Conservation (phyloP, 768 basidiomycete genomes). For the Phaeotremella skinneri region DNA sequence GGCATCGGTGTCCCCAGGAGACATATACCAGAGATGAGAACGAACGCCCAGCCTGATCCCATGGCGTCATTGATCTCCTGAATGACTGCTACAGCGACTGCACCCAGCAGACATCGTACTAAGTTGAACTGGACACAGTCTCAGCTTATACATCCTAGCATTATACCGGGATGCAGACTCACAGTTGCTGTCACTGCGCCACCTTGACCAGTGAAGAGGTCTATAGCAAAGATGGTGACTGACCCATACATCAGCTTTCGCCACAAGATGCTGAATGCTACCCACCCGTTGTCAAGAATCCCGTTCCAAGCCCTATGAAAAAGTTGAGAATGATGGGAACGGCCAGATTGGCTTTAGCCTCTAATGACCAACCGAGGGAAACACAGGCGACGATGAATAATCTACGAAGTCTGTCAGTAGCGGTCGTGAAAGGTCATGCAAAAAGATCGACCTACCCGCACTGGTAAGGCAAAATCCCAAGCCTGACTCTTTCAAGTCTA, state of each 20-base stretch:
- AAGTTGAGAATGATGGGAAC: slow-evolving; percentile 37
- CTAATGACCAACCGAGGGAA: slow-evolving; percentile 38
- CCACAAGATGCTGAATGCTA: too few species aligned
- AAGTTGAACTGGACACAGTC: slow-evolving; percentile 21
- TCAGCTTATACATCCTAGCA: not conserved
- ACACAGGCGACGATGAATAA: slow-evolving; percentile 23
- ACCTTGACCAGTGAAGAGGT: slow-evolving; percentile 43
- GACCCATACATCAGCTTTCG: slow-evolving; percentile 8
- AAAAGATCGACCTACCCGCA: slow-evolving; percentile 17
- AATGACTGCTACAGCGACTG: slow-evolving; percentile 16
- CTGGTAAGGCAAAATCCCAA: slow-evolving; percentile 19
- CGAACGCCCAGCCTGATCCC: slow-evolving; percentile 22
- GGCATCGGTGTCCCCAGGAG: slow-evolving; percentile 12
- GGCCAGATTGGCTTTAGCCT: slow-evolving; percentile 26
- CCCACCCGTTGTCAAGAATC: slow-evolving; percentile 4
- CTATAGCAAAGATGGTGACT: slow-evolving; percentile 28
- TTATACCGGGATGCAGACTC: slow-evolving; percentile 4
- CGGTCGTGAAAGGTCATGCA: too few species aligned
- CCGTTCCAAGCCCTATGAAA: slow-evolving; percentile 17
- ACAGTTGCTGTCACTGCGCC: slow-evolving; percentile 39
- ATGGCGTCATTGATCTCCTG: slow-evolving; percentile 12
- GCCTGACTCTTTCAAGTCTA: slow-evolving; percentile 18
- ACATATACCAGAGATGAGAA: slow-evolving; percentile 18
- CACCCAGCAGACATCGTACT: slow-evolving; percentile 21
- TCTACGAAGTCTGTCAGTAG: not conserved